Percentiles rank a stretch among this genome's conserved stretches.
Evolutionary conservation across 2,329 filamentous ascomycete genomes (phyloP).

Genomic region (Corynespora cassiicola): DNA sequence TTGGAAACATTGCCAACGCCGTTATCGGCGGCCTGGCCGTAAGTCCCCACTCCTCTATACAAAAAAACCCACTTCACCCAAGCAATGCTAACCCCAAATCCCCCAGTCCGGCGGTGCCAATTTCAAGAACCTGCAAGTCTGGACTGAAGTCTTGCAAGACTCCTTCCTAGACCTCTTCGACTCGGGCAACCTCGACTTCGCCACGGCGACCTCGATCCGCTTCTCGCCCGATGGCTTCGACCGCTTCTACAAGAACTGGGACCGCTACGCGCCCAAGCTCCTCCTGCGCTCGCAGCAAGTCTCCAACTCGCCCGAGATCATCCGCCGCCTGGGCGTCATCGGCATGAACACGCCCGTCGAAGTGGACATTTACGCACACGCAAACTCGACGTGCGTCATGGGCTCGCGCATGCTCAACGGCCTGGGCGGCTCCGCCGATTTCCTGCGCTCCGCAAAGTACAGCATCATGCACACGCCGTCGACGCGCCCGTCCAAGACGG

Average conservation of each 20-base stretch:
- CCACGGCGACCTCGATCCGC: conserved; percentile 86
- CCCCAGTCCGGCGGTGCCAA: conserved; percentile 67
- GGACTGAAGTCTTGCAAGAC: conserved; percentile 93
- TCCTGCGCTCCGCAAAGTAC: conserved; percentile 80
- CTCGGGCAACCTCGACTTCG: conserved; percentile 84
- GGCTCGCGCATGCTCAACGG: conserved; percentile 88
- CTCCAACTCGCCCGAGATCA: conserved; percentile 89
- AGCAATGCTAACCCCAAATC: conserved; percentile 7
- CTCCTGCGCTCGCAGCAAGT: conserved; percentile 88
- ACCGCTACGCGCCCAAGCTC: conserved; percentile 79
- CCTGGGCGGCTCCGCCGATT: conserved; percentile 81
- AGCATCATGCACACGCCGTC: conserved; percentile 93
- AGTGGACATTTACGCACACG: conserved; percentile 93
- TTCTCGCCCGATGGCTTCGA: conserved; percentile 92
- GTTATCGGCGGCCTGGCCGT: conserved; percentile 80
- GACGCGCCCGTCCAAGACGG: conserved; percentile 79
- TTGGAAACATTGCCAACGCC: conserved; percentile 92
- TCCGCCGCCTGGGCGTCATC: conserved; percentile 83
- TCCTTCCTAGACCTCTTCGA: conserved; percentile 94
- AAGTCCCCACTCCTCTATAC: conserved; percentile 13
- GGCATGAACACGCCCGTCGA: conserved; percentile 96
- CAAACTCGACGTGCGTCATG: conserved; percentile 90
- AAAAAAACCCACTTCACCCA: conserved; percentile 1
- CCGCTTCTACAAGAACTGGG: conserved; percentile 88
- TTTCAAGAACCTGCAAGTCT: conserved; percentile 87